Evolutionary conservation across 371 early-diverging fungal species (phyloP).

Genomic region (Syncephalastrum sp.): DNA sequence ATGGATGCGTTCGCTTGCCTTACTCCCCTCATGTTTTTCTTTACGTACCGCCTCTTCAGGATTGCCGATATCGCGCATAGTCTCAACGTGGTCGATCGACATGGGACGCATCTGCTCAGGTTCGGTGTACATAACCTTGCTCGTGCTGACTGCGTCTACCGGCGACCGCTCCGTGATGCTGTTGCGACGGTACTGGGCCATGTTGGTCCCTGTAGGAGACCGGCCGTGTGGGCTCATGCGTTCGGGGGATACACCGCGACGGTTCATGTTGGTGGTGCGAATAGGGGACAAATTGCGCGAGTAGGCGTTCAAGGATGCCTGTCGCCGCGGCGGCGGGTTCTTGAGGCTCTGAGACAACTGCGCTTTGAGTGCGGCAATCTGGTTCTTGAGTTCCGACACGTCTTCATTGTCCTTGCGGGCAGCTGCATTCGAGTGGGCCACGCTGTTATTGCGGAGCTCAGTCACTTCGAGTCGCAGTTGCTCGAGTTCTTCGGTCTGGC

Average conservation of each 20-base stretch:
- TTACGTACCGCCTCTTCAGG: slow-evolving; percentile 50
- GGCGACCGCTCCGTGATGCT: slow-evolving; percentile 18
- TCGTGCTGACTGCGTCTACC: slow-evolving; percentile 1
- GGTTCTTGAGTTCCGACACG: slow-evolving; percentile 47
- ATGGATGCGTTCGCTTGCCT: not conserved
- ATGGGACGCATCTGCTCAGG: slow-evolving; percentile 46
- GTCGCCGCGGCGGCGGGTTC: slow-evolving; percentile 40
- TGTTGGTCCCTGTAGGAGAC: slow-evolving; percentile 33
- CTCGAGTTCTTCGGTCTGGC: too few species aligned
- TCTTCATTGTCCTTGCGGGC: slow-evolving; percentile 26
- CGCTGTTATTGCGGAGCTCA: slow-evolving; percentile 3
- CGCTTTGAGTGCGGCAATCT: slow-evolving; percentile 53
- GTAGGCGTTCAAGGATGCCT: slow-evolving; percentile 36
- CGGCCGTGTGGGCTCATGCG: slow-evolving; percentile 29
- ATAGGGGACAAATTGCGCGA: slow-evolving; percentile 38
- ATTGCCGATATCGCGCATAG: slow-evolving; percentile 27
- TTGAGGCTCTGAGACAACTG: slow-evolving; percentile 46
- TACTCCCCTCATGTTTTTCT: not conserved
- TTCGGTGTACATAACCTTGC: slow-evolving; percentile 29
- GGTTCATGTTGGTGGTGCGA: slow-evolving; percentile 8
- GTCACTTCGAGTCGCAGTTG: not conserved
- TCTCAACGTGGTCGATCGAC: slow-evolving; percentile 37
- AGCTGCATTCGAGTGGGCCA: slow-evolving; percentile 9
- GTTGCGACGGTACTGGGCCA: slow-evolving; percentile 30
- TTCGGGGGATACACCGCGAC: slow-evolving; percentile 39